phyloP scores from a whole-genome alignment of 176 grass and related monocot species.

The Saccharum spontaneum region DNA sequence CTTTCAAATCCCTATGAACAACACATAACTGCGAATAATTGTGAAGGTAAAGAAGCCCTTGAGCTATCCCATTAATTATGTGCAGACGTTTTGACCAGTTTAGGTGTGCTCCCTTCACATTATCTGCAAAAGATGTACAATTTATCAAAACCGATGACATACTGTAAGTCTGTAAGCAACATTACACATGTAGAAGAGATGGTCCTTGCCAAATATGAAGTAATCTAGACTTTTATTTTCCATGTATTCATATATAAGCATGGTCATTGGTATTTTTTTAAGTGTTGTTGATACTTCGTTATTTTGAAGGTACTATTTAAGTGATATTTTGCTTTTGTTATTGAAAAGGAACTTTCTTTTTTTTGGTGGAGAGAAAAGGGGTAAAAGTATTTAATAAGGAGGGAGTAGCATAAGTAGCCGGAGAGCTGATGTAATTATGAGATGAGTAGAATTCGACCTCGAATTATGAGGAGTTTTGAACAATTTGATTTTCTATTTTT shows the following conservation, averaged over 20 bases:
- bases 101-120: constrained; percentile 9
- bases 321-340: too few species aligned
- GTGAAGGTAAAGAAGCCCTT: constrained; percentile 79
- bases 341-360: too few species aligned
- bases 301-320: too few species aligned
- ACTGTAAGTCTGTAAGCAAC: constrained; percentile 4
- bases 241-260: constrained; percentile 74
- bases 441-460: too few species aligned
- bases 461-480: too few species aligned
- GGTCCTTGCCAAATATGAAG: constrained; percentile 52
- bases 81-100: constrained; percentile 45
- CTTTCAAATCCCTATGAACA: constrained; percentile 78
- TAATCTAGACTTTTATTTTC: constrained; percentile 73
- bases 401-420: too few species aligned
- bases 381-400: too few species aligned
- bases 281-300: too few species aligned
- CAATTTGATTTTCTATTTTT: too few species aligned
- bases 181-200: not conserved
- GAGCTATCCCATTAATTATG: constrained; percentile 58
- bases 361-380: too few species aligned
- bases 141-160: not conserved
- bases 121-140: constrained; percentile 40
- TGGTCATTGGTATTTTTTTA: too few species aligned
- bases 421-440: too few species aligned
- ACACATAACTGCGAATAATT: constrained; percentile 51